A percentile compares a stretch with the other conserved stretches of the same genome.
These are phyloP conservation scores for Trametes punicea DNA, from an alignment of 768 basidiomycete genomes.

Conservation along the genomic window DNA sequence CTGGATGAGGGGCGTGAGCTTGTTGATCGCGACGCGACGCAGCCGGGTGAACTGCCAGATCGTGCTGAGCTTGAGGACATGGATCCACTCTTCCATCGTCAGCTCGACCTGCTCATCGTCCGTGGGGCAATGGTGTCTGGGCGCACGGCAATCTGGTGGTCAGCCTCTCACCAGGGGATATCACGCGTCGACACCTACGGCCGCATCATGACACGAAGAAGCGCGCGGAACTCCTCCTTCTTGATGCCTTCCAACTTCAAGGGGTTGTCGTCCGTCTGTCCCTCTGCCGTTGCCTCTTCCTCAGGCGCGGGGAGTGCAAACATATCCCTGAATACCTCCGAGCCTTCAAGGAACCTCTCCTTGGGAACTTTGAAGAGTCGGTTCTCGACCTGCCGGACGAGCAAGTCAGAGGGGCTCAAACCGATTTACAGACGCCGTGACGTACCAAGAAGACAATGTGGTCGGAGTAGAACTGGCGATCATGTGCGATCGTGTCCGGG, in stretches of 20 bases:
- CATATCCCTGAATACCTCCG: conserved; percentile 24
- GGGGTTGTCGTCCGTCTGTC: conserved; percentile 20
- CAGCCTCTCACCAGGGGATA: neutral
- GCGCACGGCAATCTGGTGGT: no score
- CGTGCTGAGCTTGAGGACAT: conserved; percentile 16
- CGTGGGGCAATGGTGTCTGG: conserved; percentile 16
- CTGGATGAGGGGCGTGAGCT: conserved; percentile 11
- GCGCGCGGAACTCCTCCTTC: conserved; percentile 13
- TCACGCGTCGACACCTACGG: conserved; percentile 9
- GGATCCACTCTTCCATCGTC: conserved; percentile 15
- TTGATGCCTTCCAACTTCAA: conserved; percentile 16
- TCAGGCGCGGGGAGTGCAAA: neutral
- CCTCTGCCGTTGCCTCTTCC: conserved; percentile 10
- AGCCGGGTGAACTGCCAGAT: conserved; percentile 10
- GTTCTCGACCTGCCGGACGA: conserved; percentile 13
- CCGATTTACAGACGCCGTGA: neutral
- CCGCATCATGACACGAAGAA: conserved; percentile 22
- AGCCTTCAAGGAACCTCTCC: conserved; percentile 18
- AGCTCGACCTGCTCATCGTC: neutral
- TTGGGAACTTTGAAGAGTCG: conserved; percentile 24
- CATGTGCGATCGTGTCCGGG: no score
- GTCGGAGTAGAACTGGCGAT: conserved; percentile 1
- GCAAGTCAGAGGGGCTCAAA: neutral
- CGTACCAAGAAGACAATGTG: conserved; percentile 7
- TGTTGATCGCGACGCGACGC: conserved; percentile 17